Conservation (phyloP, 257 asterid genomes). For the Nicotiana benthamiana region DNA sequence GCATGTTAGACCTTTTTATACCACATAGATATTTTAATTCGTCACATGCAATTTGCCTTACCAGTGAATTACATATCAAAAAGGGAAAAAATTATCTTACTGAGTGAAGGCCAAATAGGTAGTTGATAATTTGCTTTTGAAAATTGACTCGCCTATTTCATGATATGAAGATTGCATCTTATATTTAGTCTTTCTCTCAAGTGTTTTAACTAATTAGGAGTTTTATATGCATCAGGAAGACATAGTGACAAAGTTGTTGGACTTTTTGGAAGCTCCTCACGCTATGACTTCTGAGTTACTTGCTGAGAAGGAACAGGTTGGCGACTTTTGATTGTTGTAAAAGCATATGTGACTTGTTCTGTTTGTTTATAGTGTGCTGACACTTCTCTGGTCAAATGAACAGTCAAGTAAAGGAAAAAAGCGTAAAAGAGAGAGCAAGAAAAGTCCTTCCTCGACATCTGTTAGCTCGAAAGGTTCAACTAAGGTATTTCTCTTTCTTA, state of each 20-base stretch:
- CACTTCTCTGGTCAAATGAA: slow-evolving; percentile 2
- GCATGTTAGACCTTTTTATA: neutral
- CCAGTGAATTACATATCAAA: neutral
- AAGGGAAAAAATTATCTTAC: neutral
- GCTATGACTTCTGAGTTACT: slow-evolving; percentile 66
- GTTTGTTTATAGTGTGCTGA: neutral
- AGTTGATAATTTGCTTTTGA: neutral
- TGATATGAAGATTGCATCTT: neutral
- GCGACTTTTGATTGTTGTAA: neutral
- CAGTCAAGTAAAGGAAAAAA: slow-evolving; percentile 66
- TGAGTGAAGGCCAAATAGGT: neutral
- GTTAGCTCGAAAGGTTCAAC: slow-evolving; percentile 53
- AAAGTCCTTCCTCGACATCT: slow-evolving; percentile 32
- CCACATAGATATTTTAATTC: neutral
- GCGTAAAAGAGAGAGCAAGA: slow-evolving; percentile 58
- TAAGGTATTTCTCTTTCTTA: slow-evolving; percentile 40
- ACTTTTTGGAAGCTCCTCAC: slow-evolving; percentile 79
- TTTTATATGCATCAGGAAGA: slow-evolving; percentile 58
- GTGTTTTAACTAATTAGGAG: neutral
- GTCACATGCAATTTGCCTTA: neutral
- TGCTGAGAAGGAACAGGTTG: slow-evolving; percentile 80
- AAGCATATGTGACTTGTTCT: neutral
- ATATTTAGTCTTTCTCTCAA: slow-evolving; percentile 4
- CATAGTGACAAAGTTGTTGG: slow-evolving; percentile 60
- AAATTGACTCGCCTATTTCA: neutral